A percentile compares a stretch with the other conserved stretches of the same genome.
phyloP scores from a whole-genome alignment of 805 yeast genomes.

The Suhomyces faveliae region DNA sequence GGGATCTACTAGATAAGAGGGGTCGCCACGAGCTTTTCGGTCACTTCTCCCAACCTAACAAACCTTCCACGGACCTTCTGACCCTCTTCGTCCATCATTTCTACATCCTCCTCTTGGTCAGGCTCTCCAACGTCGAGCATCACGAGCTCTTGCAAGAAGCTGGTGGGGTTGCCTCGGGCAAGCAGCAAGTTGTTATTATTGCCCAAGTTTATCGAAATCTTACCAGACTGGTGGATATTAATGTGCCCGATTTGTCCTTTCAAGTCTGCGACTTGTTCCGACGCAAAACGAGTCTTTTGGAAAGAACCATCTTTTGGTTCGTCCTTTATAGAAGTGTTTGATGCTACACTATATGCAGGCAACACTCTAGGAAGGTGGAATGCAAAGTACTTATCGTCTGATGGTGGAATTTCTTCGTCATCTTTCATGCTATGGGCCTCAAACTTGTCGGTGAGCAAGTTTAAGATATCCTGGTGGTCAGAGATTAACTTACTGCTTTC shows the following conservation, averaged over 20 bases:
- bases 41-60: constrained; percentile 52
- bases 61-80: constrained; percentile 25
- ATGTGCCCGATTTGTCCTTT: constrained; percentile 70
- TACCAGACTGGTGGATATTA: constrained; percentile 82
- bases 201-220: constrained; percentile 71
- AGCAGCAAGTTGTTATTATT: constrained; percentile 62
- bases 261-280: constrained; percentile 5
- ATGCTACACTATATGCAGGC: constrained; percentile 32
- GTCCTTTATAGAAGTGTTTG: constrained; percentile 4
- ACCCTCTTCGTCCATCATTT: constrained; percentile 26
- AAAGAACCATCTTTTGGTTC: constrained; percentile 3
- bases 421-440: constrained; percentile 7
- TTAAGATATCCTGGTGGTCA: constrained; percentile 33
- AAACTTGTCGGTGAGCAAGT: constrained; percentile 24
- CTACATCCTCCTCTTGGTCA: constrained; percentile 25
- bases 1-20: constrained; percentile 35
- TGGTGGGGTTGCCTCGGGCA: constrained; percentile 64
- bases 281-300: not conserved
- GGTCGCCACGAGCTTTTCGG: constrained; percentile 56
- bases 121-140: constrained; percentile 40
- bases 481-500: constrained; percentile 28
- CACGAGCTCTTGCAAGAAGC: constrained; percentile 72
- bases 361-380: constrained; percentile 51
- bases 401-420: constrained; percentile 2
- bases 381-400: constrained; percentile 27